A percentile compares a stretch with the other conserved stretches of the same genome.
Conservation (phyloP, 139 green algal species). For the Chlorella sorokiniana region DNA sequence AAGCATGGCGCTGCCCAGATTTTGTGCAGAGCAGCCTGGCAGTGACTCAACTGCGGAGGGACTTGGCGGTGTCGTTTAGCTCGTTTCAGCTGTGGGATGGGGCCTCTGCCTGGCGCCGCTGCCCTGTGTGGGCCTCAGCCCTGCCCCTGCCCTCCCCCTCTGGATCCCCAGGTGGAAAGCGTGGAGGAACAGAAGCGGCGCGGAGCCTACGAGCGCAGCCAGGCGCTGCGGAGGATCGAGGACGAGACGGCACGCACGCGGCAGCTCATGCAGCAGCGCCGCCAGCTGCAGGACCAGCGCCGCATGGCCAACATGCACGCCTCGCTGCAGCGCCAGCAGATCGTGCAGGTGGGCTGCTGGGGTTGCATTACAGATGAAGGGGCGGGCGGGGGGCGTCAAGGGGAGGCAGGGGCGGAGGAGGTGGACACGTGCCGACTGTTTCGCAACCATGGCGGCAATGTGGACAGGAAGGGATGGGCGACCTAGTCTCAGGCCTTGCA, state of each 20-base stretch:
- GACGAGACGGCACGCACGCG: constrained; percentile 55
- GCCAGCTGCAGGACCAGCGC: constrained; percentile 66
- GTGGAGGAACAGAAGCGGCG: constrained; percentile 73
- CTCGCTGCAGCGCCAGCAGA: constrained; percentile 70
- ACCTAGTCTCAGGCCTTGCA: no score
- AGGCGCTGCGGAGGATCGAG: constrained; percentile 39
- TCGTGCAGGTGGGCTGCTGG: constrained; percentile 33
- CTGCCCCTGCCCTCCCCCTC: background rate
- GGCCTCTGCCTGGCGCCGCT: no score
- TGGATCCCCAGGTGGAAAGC: background rate
- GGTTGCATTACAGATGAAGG: background rate
- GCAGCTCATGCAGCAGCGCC: constrained; percentile 53
- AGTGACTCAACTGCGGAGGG: no score
- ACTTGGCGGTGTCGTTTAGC: no score
- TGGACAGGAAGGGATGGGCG: no score
- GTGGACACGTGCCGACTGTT: no score
- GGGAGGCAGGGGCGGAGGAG: no score
- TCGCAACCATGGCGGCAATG: no score
- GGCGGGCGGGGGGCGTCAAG: background rate
- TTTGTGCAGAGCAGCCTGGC: no score
- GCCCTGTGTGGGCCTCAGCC: no score
- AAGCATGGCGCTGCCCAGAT: no score
- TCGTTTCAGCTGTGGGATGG: no score
- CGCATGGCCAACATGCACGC: constrained; percentile 82
- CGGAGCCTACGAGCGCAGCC: constrained; percentile 48